Percentiles rank a stretch among this genome's conserved stretches.
These are phyloP conservation scores for Hypoxylon fragiforme DNA, from an alignment of 495 filamentous ascomycete genomes.

Conservation along the genomic window DNA sequence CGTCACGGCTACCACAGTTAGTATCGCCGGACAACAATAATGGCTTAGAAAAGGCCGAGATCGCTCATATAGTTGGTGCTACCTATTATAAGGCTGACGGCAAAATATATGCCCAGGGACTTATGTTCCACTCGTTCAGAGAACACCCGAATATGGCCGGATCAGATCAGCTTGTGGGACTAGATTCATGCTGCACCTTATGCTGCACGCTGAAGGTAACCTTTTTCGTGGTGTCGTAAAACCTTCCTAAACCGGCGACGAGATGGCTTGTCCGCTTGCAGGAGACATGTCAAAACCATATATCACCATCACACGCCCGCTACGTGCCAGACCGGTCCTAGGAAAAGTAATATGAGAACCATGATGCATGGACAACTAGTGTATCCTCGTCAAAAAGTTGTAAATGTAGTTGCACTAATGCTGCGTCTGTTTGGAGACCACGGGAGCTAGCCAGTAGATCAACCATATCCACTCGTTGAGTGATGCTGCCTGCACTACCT, in stretches of 20 bases:
- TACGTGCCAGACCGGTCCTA: conserved; percentile 8
- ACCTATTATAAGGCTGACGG: conserved; percentile 32
- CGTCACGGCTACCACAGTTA: conserved; percentile 15
- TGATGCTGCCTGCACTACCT: conserved; percentile 19
- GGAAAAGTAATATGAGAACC: conserved; percentile 6
- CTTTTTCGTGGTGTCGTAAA: neutral
- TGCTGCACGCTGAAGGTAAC: conserved; percentile 19
- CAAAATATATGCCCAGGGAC: neutral
- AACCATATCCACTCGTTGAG: conserved; percentile 11
- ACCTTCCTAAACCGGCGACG: conserved; percentile 2
- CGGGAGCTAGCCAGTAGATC: conserved; percentile 28
- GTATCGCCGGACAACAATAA: conserved; percentile 12
- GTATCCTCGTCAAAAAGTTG: conserved; percentile 20
- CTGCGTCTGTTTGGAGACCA: conserved; percentile 16
- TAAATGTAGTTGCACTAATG: conserved; percentile 17
- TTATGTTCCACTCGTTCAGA: neutral
- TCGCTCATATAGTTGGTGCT: conserved; percentile 10
- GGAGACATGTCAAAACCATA: conserved; percentile 1
- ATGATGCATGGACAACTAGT: conserved; percentile 12
- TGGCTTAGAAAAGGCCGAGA: neutral
- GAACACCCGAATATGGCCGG: conserved; percentile 27
- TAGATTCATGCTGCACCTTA: conserved; percentile 7
- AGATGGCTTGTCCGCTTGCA: conserved; percentile 6
- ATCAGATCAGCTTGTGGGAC: conserved; percentile 10
- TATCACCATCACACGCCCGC: conserved; percentile 5